Evolutionary conservation across 495 filamentous ascomycete species (phyloP).

Genomic region (Penicillium cataractarum): DNA sequence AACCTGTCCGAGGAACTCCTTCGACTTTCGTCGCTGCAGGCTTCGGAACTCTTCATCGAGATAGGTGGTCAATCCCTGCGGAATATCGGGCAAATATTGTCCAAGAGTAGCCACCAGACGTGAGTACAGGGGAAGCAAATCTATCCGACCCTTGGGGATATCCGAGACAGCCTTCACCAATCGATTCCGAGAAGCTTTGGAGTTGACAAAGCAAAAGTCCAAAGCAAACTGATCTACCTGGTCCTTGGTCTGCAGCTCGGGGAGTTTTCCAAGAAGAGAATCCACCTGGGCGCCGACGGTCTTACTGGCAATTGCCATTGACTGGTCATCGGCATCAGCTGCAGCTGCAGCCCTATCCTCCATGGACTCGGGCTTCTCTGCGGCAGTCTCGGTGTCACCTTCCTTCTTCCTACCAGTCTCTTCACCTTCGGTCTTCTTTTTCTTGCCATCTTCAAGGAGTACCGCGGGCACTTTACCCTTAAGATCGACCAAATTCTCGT

Average conservation of each 20-base stretch:
- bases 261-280: constrained; percentile 81
- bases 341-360: constrained; percentile 60
- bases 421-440: constrained; percentile 82
- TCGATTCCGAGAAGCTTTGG: constrained; percentile 93
- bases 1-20: constrained; percentile 94
- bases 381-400: constrained; percentile 34
- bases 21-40: constrained; percentile 95
- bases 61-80: constrained; percentile 88
- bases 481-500: constrained; percentile 93
- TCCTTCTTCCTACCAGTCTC: constrained; percentile 63
- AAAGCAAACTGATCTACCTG: constrained; percentile 87
- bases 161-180: constrained; percentile 93
- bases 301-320: constrained; percentile 94
- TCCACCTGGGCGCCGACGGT: constrained; percentile 97
- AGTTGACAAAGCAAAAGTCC: constrained; percentile 98
- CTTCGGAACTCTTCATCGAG: constrained; percentile 97
- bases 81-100: constrained; percentile 89
- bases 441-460: constrained; percentile 90
- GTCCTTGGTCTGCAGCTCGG: constrained; percentile 89
- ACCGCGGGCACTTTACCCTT: constrained; percentile 95
- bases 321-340: constrained; percentile 74
- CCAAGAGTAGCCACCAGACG: constrained; percentile 90
- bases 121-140: constrained; percentile 91
- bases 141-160: constrained; percentile 87
- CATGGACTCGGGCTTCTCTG: constrained; percentile 39